These are phyloP conservation scores for Rhizophlyctis rosea DNA, from an alignment of 192 early-diverging fungal species.

Conservation along the genomic window DNA sequence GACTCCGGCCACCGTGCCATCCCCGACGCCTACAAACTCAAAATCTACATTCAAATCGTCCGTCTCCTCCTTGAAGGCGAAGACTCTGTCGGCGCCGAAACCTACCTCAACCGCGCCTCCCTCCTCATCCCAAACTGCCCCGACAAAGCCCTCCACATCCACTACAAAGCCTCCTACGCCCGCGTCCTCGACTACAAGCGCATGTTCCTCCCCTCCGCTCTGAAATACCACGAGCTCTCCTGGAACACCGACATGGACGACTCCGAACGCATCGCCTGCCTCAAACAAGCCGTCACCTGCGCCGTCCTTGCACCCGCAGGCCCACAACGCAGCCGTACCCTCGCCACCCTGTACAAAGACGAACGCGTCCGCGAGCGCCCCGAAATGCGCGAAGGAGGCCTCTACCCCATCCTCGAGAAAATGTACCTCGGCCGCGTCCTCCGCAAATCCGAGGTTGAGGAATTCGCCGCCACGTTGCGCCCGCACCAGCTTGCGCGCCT, in stretches of 20 bases:
- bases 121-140: conserved; percentile 53
- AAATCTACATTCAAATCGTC: conserved; percentile 81
- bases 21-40: conserved; percentile 65
- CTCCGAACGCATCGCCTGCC: conserved; percentile 50
- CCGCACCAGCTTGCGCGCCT: conserved; percentile 76
- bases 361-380: conserved; percentile 79
- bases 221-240: conserved; percentile 80
- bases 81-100: conserved; percentile 73
- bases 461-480: conserved; percentile 70
- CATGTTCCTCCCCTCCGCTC: conserved; percentile 79
- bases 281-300: conserved; percentile 76
- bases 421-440: conserved; percentile 92
- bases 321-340: conserved; percentile 77
- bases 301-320: conserved; percentile 89
- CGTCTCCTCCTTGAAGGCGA: conserved; percentile 83
- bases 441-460: conserved; percentile 70
- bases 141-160: conserved; percentile 49
- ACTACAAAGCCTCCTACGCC: conserved; percentile 80
- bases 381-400: conserved; percentile 30
- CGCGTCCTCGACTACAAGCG: conserved; percentile 81
- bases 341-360: conserved; percentile 90
- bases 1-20: conserved; percentile 79
- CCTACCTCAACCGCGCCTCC: conserved; percentile 81
- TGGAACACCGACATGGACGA: conserved; percentile 64
- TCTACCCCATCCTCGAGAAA: conserved; percentile 78